These are phyloP conservation scores for Ceratobasidium theobromae DNA, from an alignment of 1,284 basidiomycete genomes.

Conservation along the genomic window DNA sequence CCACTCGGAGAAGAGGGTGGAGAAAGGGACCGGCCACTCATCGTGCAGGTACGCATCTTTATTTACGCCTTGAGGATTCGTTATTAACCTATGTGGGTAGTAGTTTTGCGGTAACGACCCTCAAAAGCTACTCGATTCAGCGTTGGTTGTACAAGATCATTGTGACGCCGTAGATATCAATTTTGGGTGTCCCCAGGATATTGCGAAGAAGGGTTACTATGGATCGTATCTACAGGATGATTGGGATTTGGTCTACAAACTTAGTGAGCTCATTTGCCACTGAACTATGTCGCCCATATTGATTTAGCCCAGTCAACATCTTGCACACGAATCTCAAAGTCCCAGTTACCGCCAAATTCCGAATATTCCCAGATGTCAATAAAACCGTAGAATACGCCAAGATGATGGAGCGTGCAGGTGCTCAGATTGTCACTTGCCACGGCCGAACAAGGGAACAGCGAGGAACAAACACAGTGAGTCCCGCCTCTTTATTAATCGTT, in stretches of 20 bases:
- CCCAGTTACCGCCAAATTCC: conserved; percentile 95
- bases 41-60: conserved; percentile 64
- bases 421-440: conserved; percentile 93
- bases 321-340: conserved; percentile 81
- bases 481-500: too few relatives aligned
- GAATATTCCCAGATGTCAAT: conserved; percentile 83
- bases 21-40: conserved; percentile 73
- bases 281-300: background rate
- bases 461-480: conserved; percentile 69
- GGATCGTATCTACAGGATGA: conserved; percentile 94
- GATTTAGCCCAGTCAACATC: conserved; percentile 64
- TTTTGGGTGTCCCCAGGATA: conserved; percentile 95
- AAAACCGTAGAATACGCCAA: conserved; percentile 91
- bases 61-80: background rate
- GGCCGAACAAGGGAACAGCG: conserved; percentile 90
- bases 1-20: conserved; percentile 67
- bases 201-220: conserved; percentile 84
- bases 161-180: conserved; percentile 96
- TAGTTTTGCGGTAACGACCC: conserved; percentile 91
- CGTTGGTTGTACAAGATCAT: conserved; percentile 67
- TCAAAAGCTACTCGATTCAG: conserved; percentile 72
- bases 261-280: conserved; percentile 60
- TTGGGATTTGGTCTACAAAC: conserved; percentile 79
- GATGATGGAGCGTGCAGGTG: conserved; percentile 93
- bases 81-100: background rate